Base-by-base conservation (phyloP, 139 green algal genomes). In the Astrephomene gubernaculifera region DNA sequence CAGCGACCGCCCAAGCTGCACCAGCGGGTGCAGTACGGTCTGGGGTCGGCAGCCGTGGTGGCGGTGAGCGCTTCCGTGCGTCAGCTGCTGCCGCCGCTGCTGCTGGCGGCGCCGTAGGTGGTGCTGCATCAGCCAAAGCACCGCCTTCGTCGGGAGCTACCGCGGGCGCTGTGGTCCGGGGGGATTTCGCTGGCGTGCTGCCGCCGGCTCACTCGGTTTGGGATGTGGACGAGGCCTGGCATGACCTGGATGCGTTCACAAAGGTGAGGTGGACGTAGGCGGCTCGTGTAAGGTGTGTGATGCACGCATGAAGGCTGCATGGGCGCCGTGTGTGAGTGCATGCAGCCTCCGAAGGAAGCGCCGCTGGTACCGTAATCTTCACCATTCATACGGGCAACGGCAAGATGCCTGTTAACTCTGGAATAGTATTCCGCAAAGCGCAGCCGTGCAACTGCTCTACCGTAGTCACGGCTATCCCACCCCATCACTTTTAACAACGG, bases 141-240 rank as follows among this genome's bases (percentile, higher is more conserved):
- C 57, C 6, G 22, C 14, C 14, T n/a, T n/a, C n/a, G n/a, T n/a
- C n/a, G n/a, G n/a, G n/a, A n/a, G 57, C 19, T 19, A n/a, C 57
- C 21, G 57, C 14, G n/a, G 45, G 17, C 21, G 71, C 31, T 24
- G 21, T 19, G 71, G 31, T 10, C 12, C 76, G 60, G 0, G 76
- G 76, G 2, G 57, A 72, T 33, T 73, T 83, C 27, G 41, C 41
- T 4, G 76, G 76, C 5, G 33, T 85, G 43, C 64, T 85, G 43
- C 63, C 79, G 33, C 79, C 79, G 12, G 63, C 79, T 8, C 79
- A 74, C 21, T 68, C 79, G 31, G 64, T 75, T 25, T 85, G 79
- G 79, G 79, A 85, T 31, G 64, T 85, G 22, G 79, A 85, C 21
- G 79, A 75, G 45, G 64, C 79, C 0, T 85, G 79, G 79, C n/a